Conservation (phyloP, 2,329 filamentous ascomycete species). For the Cadophora malorum region DNA sequence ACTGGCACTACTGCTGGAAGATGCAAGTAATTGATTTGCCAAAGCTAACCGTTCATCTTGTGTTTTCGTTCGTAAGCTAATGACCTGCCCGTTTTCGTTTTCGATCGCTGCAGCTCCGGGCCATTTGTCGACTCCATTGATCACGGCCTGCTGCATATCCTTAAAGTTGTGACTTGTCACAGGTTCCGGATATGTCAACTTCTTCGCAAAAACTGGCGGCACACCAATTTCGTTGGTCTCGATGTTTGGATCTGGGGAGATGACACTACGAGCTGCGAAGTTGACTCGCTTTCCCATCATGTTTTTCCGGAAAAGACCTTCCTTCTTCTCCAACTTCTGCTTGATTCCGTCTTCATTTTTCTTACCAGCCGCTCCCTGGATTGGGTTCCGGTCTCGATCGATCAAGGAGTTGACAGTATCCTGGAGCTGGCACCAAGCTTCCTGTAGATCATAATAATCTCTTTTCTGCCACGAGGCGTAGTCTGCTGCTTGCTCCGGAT, state of each 20-base stretch:
- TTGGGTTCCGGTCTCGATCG: slow-evolving; percentile 85
- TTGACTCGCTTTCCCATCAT: slow-evolving; percentile 99
- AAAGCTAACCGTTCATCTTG: slow-evolving; percentile 86
- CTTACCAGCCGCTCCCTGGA: slow-evolving; percentile 77
- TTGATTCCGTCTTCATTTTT: slow-evolving; percentile 94
- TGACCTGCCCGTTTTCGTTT: slow-evolving; percentile 91
- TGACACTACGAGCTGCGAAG: slow-evolving; percentile 95
- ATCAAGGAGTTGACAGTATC: slow-evolving; percentile 92
- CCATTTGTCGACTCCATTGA: slow-evolving; percentile 93
- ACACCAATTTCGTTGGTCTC: slow-evolving; percentile 99
- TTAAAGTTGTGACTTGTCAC: slow-evolving; percentile 98
- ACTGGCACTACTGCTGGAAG: slow-evolving; percentile 75
- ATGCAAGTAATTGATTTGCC: slow-evolving; percentile 90
- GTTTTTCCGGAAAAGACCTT: slow-evolving; percentile 96
- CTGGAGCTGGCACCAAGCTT: slow-evolving; percentile 83
- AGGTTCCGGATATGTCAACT: slow-evolving; percentile 94
- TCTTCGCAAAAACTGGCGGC: slow-evolving; percentile 95
- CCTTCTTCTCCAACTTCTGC: slow-evolving; percentile 97
- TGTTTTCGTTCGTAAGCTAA: slow-evolving; percentile 86
- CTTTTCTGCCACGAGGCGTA: slow-evolving; percentile 52
- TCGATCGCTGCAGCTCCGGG: slow-evolving; percentile 94
- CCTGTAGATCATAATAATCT: slow-evolving; percentile 78
- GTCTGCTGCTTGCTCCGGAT: slow-evolving; percentile 33
- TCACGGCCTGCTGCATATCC: slow-evolving; percentile 93
- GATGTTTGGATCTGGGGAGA: slow-evolving; percentile 97